Evolutionary conservation across 305 asterid genomes (phyloP).

Genomic region (Solanum chacoense): DNA sequence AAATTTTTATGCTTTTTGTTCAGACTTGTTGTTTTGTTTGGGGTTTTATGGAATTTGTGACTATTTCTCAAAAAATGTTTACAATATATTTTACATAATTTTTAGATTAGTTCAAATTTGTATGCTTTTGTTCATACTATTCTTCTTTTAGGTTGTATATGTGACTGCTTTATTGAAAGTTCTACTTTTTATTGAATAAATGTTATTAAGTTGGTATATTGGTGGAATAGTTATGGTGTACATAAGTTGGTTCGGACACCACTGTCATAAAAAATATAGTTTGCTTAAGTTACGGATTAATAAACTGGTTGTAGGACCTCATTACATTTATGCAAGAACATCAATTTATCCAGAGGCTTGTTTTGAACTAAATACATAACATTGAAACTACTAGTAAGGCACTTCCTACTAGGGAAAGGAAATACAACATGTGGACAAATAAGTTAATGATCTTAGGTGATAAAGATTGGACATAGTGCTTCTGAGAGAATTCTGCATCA

Average conservation of each 20-base stretch:
- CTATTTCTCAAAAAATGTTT: not conserved
- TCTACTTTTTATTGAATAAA: not conserved
- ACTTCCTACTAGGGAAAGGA: not conserved
- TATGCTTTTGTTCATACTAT: not conserved
- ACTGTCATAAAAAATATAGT: not conserved
- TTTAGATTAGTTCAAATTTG: not conserved
- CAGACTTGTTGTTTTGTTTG: not conserved
- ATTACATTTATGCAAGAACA: not conserved
- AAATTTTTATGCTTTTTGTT: not conserved
- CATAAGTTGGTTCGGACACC: not conserved
- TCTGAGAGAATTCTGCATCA: not conserved
- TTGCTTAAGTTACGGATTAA: not conserved
- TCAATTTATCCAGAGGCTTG: not conserved
- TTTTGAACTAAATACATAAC: not conserved
- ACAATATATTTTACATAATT: not conserved
- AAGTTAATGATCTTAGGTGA: not conserved
- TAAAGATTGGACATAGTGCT: not conserved
- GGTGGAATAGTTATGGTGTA: not conserved
- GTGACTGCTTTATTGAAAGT: not conserved
- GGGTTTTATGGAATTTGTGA: not conserved
- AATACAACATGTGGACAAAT: not conserved
- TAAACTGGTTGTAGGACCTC: not conserved
- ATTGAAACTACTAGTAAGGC: not conserved
- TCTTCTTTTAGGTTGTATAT: not conserved
- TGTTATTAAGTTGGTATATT: not conserved